Evolutionary conservation across 805 yeast species (phyloP).

Genomic region (Komagataella populi): DNA sequence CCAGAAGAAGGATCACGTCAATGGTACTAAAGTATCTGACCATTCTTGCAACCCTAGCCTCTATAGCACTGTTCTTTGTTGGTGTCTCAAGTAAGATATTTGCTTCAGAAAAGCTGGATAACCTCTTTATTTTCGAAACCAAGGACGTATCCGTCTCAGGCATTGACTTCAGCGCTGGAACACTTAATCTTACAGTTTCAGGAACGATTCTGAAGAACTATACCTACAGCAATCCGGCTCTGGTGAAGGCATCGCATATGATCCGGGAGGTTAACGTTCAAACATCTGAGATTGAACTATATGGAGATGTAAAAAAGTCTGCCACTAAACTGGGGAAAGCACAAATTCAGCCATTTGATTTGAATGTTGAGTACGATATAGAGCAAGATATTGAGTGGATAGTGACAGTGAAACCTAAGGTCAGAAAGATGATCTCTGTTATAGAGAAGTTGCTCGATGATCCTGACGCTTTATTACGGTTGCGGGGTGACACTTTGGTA

Average conservation of each 20-base stretch:
- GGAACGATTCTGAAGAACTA: not conserved
- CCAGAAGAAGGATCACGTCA: not conserved
- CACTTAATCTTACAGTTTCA: not conserved
- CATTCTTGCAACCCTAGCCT: not conserved
- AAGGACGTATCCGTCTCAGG: not conserved
- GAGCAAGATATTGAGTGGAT: slow-evolving; percentile 14
- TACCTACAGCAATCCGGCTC: not conserved
- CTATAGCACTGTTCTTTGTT: not conserved
- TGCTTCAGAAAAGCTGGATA: not conserved
- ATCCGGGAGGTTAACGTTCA: not conserved
- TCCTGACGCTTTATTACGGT: slow-evolving; percentile 16
- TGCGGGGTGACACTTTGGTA: slow-evolving; percentile 21
- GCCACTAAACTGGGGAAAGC: slow-evolving; percentile 17
- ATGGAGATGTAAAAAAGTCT: slow-evolving; percentile 5
- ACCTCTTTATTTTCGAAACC: not conserved
- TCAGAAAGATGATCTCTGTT: slow-evolving; percentile 14
- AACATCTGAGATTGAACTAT: slow-evolving; percentile 4
- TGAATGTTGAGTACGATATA: slow-evolving; percentile 15
- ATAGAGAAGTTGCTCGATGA: slow-evolving; percentile 3
- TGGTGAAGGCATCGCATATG: not conserved
- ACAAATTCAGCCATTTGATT: slow-evolving; percentile 18
- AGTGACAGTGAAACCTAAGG: slow-evolving; percentile 19
- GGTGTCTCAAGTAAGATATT: not conserved
- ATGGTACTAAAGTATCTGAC: not conserved
- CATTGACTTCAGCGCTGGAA: not conserved